phyloP scores from a whole-genome alignment of 495 filamentous ascomycete genomes.

The Penicillium pulvis region DNA sequence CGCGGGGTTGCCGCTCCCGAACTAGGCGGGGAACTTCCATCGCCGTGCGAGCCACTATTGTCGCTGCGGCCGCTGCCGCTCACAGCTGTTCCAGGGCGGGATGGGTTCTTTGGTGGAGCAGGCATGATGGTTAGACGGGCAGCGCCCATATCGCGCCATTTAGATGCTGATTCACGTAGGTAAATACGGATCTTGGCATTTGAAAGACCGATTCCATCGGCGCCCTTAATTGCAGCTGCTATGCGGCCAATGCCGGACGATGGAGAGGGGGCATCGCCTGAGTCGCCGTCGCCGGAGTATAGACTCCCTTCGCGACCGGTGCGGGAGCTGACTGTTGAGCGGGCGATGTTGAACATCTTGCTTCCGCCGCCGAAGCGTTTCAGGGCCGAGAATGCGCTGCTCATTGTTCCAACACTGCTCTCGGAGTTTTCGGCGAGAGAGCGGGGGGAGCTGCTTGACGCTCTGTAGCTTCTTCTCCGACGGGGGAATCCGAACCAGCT shows the following conservation, averaged over 20 bases:
- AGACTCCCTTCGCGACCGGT: slow-evolving; percentile 60
- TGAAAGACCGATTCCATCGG: slow-evolving; percentile 61
- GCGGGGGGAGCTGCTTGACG: slow-evolving; percentile 49
- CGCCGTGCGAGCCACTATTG: slow-evolving; percentile 16
- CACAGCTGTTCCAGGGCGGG: slow-evolving; percentile 34
- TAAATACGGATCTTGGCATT: slow-evolving; percentile 85
- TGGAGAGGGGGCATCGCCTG: slow-evolving; percentile 42
- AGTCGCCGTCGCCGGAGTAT: slow-evolving; percentile 60
- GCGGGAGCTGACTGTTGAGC: slow-evolving; percentile 58
- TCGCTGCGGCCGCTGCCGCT: slow-evolving; percentile 33
- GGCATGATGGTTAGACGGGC: slow-evolving; percentile 81
- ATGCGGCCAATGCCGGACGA: slow-evolving; percentile 59
- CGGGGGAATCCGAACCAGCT: slow-evolving; percentile 51
- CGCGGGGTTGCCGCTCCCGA: slow-evolving; percentile 43
- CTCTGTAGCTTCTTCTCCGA: slow-evolving; percentile 59
- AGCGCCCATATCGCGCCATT: slow-evolving; percentile 89
- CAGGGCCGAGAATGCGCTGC: slow-evolving; percentile 69
- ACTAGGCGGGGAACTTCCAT: slow-evolving; percentile 30
- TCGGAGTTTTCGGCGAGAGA: slow-evolving; percentile 58
- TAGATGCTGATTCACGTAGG: slow-evolving; percentile 69
- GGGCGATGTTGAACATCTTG: slow-evolving; percentile 77
- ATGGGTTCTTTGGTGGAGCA: slow-evolving; percentile 55
- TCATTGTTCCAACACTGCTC: slow-evolving; percentile 59
- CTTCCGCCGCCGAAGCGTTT: slow-evolving; percentile 66
- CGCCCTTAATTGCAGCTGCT: slow-evolving; percentile 53